phyloP scores from a whole-genome alignment of 768 basidiomycete species.

The Grammothele lineata region DNA sequence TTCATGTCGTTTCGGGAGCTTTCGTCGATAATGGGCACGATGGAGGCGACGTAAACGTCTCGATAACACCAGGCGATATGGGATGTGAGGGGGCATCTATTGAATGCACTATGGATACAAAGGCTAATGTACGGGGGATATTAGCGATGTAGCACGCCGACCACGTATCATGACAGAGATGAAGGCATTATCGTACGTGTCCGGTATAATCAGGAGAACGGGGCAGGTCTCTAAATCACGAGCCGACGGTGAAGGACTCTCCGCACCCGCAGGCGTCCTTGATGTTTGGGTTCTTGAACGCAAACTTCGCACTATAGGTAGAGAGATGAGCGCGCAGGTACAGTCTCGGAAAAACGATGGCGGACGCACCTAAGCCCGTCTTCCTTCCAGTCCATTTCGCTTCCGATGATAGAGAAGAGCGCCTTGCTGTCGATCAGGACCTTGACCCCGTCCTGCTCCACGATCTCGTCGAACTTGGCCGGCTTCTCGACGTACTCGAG shows the following conservation, averaged over 20 bases:
- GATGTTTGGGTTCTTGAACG: slow-evolving; percentile 89
- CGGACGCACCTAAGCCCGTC: slow-evolving; percentile 74
- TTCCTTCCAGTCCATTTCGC: slow-evolving; percentile 99
- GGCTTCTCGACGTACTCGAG: slow-evolving; percentile 92
- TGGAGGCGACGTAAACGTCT: no score
- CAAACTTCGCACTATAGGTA: slow-evolving; percentile 63
- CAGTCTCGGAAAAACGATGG: neutral
- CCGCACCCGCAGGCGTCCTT: slow-evolving; percentile 94
- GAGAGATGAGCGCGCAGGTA: slow-evolving; percentile 7
- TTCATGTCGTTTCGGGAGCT: no score
- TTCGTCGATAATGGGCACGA: no score
- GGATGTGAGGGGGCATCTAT: neutral
- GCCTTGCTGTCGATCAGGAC: slow-evolving; percentile 97
- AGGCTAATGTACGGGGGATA: slow-evolving; percentile 8
- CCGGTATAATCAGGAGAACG: neutral
- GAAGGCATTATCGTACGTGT: slow-evolving; percentile 4
- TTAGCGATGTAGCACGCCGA: slow-evolving; percentile 3
- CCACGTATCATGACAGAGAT: neutral
- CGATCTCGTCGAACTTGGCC: slow-evolving; percentile 92
- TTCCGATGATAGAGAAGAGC: slow-evolving; percentile 95
- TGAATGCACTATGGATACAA: slow-evolving; percentile 11
- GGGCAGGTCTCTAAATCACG: slow-evolving; percentile 10
- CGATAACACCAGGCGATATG: slow-evolving; percentile 1
- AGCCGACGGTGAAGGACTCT: slow-evolving; percentile 75
- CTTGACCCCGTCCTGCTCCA: slow-evolving; percentile 90